Conservation (phyloP, 306 rosid species). For the Cicer yamashitae region DNA sequence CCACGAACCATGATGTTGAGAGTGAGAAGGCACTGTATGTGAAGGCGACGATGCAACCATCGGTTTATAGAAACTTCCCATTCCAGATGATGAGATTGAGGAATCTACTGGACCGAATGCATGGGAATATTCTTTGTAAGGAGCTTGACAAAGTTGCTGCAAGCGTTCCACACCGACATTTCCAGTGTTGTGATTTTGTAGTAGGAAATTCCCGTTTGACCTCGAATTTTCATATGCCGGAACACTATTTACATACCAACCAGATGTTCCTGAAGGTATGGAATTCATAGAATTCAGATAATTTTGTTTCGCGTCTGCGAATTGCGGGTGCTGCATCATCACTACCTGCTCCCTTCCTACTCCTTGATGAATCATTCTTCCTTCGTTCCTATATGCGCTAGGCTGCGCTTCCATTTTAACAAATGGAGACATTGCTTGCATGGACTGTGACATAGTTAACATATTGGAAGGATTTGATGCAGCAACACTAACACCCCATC, state of each 20-base stretch:
- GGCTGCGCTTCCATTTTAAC: conserved; percentile 55
- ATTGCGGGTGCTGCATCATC: conserved; percentile 74
- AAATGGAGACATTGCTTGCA: conserved; percentile 56
- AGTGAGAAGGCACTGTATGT: conserved; percentile 38
- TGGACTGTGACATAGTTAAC: conserved; percentile 54
- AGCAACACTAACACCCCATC: conserved; percentile 58
- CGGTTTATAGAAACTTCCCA: conserved; percentile 59
- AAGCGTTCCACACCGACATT: conserved; percentile 14
- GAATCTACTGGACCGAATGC: conserved; percentile 50
- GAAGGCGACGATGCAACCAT: conserved; percentile 49
- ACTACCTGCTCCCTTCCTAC: conserved; percentile 64
- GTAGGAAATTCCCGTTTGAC: conserved; percentile 58
- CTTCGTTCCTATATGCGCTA: conserved; percentile 54
- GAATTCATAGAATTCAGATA: conserved; percentile 56
- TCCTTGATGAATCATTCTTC: conserved; percentile 59
- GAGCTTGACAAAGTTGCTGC: conserved; percentile 66
- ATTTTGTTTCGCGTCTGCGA: conserved; percentile 55
- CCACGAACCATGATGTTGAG: conserved; percentile 57
- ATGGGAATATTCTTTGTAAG: conserved; percentile 46
- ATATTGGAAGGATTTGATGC: conserved; percentile 62
- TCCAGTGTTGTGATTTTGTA: conserved; percentile 50
- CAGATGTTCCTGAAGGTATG: conserved; percentile 57
- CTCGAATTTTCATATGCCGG: conserved; percentile 51
- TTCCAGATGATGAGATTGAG: conserved; percentile 42
- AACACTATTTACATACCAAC: conserved; percentile 60